These are phyloP conservation scores for Fusarium odoratissimum DNA, from an alignment of 2,329 filamentous ascomycete genomes.

Conservation along the genomic window DNA sequence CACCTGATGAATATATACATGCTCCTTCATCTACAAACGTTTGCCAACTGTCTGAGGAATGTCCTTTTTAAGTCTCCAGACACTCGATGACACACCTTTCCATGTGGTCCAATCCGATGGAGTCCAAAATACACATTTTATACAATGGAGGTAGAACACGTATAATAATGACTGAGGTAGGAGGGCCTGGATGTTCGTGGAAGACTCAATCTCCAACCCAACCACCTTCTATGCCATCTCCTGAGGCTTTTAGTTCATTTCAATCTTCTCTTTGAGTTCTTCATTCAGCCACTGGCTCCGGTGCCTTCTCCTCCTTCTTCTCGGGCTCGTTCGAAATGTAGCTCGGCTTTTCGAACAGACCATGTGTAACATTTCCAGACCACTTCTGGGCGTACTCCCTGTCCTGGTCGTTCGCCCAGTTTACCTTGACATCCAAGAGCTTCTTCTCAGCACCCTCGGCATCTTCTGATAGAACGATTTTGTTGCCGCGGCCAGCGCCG, in stretches of 20 bases:
- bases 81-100: neutral
- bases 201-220: neutral
- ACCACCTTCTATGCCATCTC: conserved; percentile 1
- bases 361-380: conserved; percentile 66
- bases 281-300: conserved; percentile 11
- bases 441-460: conserved; percentile 34
- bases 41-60: conserved; percentile 15
- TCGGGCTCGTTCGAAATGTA: conserved; percentile 34
- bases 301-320: conserved; percentile 12
- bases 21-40: conserved; percentile 28
- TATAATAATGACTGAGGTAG: neutral
- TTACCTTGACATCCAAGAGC: conserved; percentile 59
- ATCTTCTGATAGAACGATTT: conserved; percentile 51
- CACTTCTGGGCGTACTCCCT: conserved; percentile 60
- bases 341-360: conserved; percentile 50
- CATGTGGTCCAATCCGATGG: neutral
- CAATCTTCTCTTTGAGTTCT: neutral
- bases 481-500: conserved; percentile 64
- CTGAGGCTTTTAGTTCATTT: neutral
- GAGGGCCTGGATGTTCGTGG: neutral
- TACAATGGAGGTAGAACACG: conserved; percentile 1
- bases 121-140: conserved; percentile 16
- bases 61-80: neutral
- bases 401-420: conserved; percentile 63
- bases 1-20: conserved; percentile 35